Conservation (phyloP, 768 basidiomycete species). For the Boletus sp. region DNA sequence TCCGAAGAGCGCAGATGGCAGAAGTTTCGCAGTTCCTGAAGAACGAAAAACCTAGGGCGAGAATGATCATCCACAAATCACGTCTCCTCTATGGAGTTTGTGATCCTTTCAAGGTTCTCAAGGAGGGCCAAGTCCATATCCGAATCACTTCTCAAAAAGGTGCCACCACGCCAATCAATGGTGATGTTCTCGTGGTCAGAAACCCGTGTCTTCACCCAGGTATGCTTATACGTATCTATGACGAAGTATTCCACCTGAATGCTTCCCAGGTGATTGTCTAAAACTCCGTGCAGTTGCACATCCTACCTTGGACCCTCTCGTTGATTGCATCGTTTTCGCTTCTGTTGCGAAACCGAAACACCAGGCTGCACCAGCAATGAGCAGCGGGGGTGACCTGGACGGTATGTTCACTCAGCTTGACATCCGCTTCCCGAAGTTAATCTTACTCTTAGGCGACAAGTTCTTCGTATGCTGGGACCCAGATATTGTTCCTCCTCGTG, state of each 20-base stretch:
- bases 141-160: constrained; percentile 54
- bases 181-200: constrained; percentile 60
- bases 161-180: constrained; percentile 51
- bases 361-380: constrained; percentile 65
- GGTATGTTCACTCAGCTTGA: constrained; percentile 28
- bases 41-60: constrained; percentile 50
- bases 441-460: constrained; percentile 48
- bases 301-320: constrained; percentile 48
- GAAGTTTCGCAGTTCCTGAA: constrained; percentile 53
- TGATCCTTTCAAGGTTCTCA: constrained; percentile 59
- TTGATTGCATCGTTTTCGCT: constrained; percentile 68
- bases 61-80: constrained; percentile 62
- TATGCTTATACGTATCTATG: constrained; percentile 15
- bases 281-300: constrained; percentile 59
- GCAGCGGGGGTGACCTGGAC: constrained; percentile 65
- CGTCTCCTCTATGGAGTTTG: constrained; percentile 64
- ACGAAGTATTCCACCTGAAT: neutral
- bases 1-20: constrained; percentile 43
- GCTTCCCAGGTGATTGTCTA: constrained; percentile 51
- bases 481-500: constrained; percentile 52
- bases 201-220: constrained; percentile 72
- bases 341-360: constrained; percentile 53
- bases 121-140: constrained; percentile 63
- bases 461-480: constrained; percentile 71
- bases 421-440: neutral